Evolutionary conservation across 108 stramenopile species (phyloP).

Genomic region (Fragilariopsis cylindrus): DNA sequence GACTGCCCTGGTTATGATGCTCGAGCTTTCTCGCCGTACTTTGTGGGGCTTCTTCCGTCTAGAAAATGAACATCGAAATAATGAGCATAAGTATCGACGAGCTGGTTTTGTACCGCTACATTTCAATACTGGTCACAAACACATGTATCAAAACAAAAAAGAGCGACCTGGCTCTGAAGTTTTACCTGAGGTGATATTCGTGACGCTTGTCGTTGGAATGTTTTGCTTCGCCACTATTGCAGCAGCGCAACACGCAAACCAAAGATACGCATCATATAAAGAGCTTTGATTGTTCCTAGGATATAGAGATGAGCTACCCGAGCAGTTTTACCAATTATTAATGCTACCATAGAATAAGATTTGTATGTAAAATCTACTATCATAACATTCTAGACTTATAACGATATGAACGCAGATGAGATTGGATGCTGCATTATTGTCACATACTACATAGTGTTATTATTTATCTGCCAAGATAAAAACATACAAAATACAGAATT

Average conservation of each 20-base stretch:
- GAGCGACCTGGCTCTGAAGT: slow-evolving; percentile 69
- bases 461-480: too few species aligned
- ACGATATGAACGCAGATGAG: too few species aligned
- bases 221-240: slow-evolving; percentile 71
- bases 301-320: too few species aligned
- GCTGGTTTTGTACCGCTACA: slow-evolving; percentile 86
- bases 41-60: slow-evolving; percentile 93
- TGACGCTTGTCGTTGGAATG: slow-evolving; percentile 58
- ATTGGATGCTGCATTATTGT: too few species aligned
- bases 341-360: too few species aligned
- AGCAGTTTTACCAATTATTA: too few species aligned
- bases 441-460: too few species aligned
- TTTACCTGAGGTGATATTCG: slow-evolving; percentile 62
- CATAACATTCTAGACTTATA: too few species aligned
- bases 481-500: too few species aligned
- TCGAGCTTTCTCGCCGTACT: slow-evolving; percentile 83
- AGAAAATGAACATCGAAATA: slow-evolving; percentile 87
- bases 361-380: too few species aligned
- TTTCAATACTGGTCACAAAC: slow-evolving; percentile 79
- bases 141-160: slow-evolving; percentile 70
- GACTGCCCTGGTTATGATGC: slow-evolving; percentile 69
- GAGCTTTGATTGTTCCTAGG: too few species aligned
- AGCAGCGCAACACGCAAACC: slow-evolving; percentile 58
- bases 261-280: background rate
- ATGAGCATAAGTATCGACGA: slow-evolving; percentile 75